Percentiles rank a stretch among this genome's conserved stretches.
phyloP scores from a whole-genome alignment of 2,329 filamentous ascomycete genomes.

The Cordyceps tenuipes region DNA sequence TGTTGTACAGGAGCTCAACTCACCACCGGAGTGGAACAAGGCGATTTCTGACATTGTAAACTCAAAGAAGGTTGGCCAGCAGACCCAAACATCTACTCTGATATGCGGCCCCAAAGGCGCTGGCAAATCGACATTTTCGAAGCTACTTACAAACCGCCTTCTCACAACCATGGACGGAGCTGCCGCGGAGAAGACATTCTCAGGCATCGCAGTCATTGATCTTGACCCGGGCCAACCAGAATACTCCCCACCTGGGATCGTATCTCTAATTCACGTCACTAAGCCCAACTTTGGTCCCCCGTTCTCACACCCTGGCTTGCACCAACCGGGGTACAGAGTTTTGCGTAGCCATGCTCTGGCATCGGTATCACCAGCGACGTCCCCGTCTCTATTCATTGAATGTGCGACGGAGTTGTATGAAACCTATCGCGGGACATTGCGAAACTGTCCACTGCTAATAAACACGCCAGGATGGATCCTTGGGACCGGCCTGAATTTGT shows the following conservation, averaged over 20 bases:
- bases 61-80: constrained; percentile 21
- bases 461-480: constrained; percentile 71
- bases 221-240: constrained; percentile 73
- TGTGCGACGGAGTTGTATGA: constrained; percentile 56
- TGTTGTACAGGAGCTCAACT: constrained; percentile 45
- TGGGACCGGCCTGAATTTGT: constrained; percentile 58
- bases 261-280: constrained; percentile 57
- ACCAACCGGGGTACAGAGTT: constrained; percentile 27
- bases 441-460: constrained; percentile 52
- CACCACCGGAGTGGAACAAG: constrained; percentile 53
- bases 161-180: constrained; percentile 37
- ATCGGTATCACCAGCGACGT: constrained; percentile 54
- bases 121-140: constrained; percentile 69
- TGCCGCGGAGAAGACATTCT: constrained; percentile 13
- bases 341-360: constrained; percentile 60
- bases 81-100: constrained; percentile 37
- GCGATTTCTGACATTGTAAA: constrained; percentile 40
- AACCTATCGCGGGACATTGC: constrained; percentile 41
- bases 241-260: constrained; percentile 59
- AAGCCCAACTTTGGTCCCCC: constrained; percentile 56
- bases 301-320: constrained; percentile 50
- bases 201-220: constrained; percentile 54
- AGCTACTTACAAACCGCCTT: constrained; percentile 57
- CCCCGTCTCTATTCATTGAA: constrained; percentile 57
- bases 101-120: constrained; percentile 63